Evolutionary conservation across 192 early-diverging fungal genomes (phyloP), one percentile per base, ranked within the genome.

Genomic region (Powellomyces hirtus): DNA sequence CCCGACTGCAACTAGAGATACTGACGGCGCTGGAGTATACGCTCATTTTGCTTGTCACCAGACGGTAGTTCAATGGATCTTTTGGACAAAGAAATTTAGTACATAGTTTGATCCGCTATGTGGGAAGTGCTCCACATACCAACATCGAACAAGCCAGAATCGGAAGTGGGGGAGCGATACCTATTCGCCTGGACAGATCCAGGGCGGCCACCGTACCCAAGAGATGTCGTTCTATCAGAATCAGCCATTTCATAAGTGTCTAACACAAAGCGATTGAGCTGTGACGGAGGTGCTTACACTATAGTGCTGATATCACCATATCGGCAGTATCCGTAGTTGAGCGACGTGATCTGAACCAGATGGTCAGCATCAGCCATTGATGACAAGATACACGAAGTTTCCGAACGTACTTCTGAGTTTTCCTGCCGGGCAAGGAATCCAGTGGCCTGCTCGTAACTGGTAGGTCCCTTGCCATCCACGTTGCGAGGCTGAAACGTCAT

Each of bases 11-110:
- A n/a, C 50, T 38, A 24, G 2, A n/a, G 34, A 24, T 42, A 30
- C 20, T 64, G 27, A 61, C 38, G 38, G 59, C 37, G 38, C 35
- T 61, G 35, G 31, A 33, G 33, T 27, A 34, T 2, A 56, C 31
- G 53, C 53, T 56, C 53, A 56, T 56, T 34, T 56, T 56, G 31
- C 53, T 56, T 18, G 46, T 29, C 34, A 38, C 34, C 36, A 60
- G 29, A 36, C 34, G 36, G 59, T 38, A 29, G 59, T 20, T 36
- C 36, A 29, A 38, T 6, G 59, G 38, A 20, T 36, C 59, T 40
- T 22, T 11, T 2, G 56, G 1, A 36, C 36, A n/a, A n/a, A n/a
- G n/a, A n/a, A n/a, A n/a, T n/a, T n/a, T n/a, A n/a, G n/a, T n/a
- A n/a, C n/a, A n/a, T n/a, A n/a, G n/a, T n/a, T n/a, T n/a, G n/a